Base-by-base conservation (phyloP, 2,329 filamentous ascomycete species). In the Beauveria pseudobassiana region DNA sequence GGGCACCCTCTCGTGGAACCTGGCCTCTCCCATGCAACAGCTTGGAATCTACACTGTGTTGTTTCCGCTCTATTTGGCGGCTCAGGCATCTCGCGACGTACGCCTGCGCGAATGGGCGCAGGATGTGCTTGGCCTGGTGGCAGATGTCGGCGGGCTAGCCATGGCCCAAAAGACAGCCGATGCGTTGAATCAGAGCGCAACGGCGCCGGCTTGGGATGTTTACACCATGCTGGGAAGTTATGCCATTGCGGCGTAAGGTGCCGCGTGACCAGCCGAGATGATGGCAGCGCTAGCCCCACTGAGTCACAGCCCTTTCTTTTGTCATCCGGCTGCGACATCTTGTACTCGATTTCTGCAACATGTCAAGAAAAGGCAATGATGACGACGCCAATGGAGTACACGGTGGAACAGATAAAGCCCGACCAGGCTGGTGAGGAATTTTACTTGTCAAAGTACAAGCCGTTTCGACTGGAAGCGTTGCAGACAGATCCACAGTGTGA, bases 161-260 rank as follows among this genome's bases (percentile, higher is more conserved):
- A 54, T 63, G 34, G 67, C 67, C 1, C 59, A 49, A 40, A 58
- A 60, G 9, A 62, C 67, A 3, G 63, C 62, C 2, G 53, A 64
- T 2, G 30, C 64, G 20, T 45, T 69, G 42, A 22, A 56, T 12
- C 58, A 28, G 7, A 20, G 10, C 14, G 43, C 55, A 4, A 20
- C 63, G 40, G 8, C 57, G 20, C 62, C 62, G 5, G 34, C 16
- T n/a, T 67, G 67, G 65, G 62, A 64, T 3, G 64, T 70, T 1
- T 70, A 67, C 51, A 64, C 66, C 3, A 67, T 65, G 58, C 42
- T 69, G 1, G 69, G 69, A 1, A 69, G 69, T 24, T 70, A 69
- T 55, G 68, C 68, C 1, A 67, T 69, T 51, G 64, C 67, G 1
- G 65, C 67, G 22, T 67, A 38, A 50, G 18, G 38, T 18, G 45